Evolutionary conservation across 176 grass and related monocot genomes (phyloP).

Genomic region (Oryza australiensis): DNA sequence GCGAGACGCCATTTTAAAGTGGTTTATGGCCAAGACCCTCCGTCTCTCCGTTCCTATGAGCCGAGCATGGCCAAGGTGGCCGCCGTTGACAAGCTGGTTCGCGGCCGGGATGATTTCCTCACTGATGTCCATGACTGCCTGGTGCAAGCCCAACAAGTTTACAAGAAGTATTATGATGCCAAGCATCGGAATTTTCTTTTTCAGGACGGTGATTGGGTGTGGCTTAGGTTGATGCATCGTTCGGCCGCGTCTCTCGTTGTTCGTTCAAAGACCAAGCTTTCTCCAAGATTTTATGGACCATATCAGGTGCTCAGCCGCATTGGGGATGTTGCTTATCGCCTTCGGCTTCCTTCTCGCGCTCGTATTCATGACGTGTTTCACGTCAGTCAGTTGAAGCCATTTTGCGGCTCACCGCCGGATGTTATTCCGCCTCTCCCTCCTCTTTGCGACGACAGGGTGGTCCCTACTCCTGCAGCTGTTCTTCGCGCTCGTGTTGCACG

Average conservation of each 20-base stretch:
- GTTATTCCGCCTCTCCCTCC: background rate
- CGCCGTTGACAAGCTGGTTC: rapidly evolving
- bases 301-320: background rate
- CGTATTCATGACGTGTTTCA: background rate
- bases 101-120: background rate
- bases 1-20: background rate
- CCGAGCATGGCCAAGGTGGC: background rate
- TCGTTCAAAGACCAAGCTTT: background rate
- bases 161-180: background rate
- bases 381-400: background rate
- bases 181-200: background rate
- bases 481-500: background rate
- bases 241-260: background rate
- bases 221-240: background rate
- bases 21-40: background rate
- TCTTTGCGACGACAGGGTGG: background rate
- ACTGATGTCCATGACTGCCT: background rate
- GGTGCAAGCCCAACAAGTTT: background rate
- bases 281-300: background rate
- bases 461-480: background rate
- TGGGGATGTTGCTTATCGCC: background rate
- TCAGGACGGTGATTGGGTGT: background rate
- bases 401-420: rapidly evolving
- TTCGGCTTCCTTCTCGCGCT: rapidly evolving
- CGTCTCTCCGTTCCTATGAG: rapidly evolving